Percentiles rank a stretch among this genome's conserved stretches.
Conservation (phyloP, 768 basidiomycete genomes). For the Mycena vulgaris region DNA sequence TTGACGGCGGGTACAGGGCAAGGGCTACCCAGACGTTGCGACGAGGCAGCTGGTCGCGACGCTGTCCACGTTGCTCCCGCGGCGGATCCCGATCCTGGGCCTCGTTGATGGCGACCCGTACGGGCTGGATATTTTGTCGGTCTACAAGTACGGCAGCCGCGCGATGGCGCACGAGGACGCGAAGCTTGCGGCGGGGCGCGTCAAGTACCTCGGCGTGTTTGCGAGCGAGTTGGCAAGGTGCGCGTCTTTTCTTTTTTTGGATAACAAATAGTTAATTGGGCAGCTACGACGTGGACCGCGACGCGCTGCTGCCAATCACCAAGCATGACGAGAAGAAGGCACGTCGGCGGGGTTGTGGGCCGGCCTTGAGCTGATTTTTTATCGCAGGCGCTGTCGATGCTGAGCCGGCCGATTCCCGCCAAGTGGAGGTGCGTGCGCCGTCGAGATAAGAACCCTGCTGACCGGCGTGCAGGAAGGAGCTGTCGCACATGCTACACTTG, state of each 20-base stretch:
- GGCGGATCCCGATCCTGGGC: constrained; percentile 79
- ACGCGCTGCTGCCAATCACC: constrained; percentile 78
- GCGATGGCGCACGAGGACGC: constrained; percentile 79
- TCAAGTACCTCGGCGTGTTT: constrained; percentile 88
- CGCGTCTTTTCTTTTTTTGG: constrained; percentile 32
- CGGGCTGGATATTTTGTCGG: constrained; percentile 92
- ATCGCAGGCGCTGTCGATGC: constrained; percentile 78
- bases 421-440: constrained; percentile 73
- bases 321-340: constrained; percentile 85
- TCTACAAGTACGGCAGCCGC: constrained; percentile 87
- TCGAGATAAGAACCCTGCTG: neutral
- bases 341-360: constrained; percentile 6
- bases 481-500: constrained; percentile 82
- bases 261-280: neutral
- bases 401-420: constrained; percentile 68
- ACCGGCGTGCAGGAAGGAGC: constrained; percentile 73
- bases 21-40: constrained; percentile 96
- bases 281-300: constrained; percentile 74
- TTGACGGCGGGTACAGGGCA: constrained; percentile 72
- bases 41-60: constrained; percentile 88
- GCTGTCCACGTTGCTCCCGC: constrained; percentile 76
- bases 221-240: constrained; percentile 78
- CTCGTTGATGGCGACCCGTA: constrained; percentile 94
- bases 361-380: neutral
- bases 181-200: constrained; percentile 75